These are phyloP conservation scores for Sorghum bicolor DNA, from an alignment of 176 grass and related monocot genomes.

Conservation along the genomic window DNA sequence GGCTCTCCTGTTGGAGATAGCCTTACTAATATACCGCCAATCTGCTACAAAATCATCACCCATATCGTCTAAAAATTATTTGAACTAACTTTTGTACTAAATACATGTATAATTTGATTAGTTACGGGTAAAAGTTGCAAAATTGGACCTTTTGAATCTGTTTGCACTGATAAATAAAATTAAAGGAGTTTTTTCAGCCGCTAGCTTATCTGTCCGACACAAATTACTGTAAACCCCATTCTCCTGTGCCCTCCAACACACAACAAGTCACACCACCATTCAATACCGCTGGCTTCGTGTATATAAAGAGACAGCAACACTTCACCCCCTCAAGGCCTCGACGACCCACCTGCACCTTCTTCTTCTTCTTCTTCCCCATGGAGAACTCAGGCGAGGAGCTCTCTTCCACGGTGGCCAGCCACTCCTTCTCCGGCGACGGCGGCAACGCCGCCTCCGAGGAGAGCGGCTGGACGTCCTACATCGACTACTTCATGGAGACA, in stretches of 20 bases:
- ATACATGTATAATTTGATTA: no score
- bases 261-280: not conserved
- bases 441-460: conserved; percentile 10
- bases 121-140: not conserved
- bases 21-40: no score
- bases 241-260: not conserved
- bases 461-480: conserved; percentile 49
- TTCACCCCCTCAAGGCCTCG: conserved; percentile 7
- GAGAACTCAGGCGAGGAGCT: not conserved
- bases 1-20: no score
- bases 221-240: not conserved
- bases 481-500: conserved; percentile 41
- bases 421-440: not conserved
- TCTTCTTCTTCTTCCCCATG: not conserved
- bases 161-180: not conserved
- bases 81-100: no score
- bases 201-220: not conserved
- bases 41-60: no score
- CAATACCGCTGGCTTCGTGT: not conserved
- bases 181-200: not conserved
- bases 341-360: not conserved
- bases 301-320: conserved; percentile 25
- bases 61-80: no score
- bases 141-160: not conserved
- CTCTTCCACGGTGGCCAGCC: conserved; percentile 25